A percentile compares a stretch with the other conserved stretches of the same genome.
Conservation (phyloP, 345 rosid genomes). For the Nephelium lappaceum region DNA sequence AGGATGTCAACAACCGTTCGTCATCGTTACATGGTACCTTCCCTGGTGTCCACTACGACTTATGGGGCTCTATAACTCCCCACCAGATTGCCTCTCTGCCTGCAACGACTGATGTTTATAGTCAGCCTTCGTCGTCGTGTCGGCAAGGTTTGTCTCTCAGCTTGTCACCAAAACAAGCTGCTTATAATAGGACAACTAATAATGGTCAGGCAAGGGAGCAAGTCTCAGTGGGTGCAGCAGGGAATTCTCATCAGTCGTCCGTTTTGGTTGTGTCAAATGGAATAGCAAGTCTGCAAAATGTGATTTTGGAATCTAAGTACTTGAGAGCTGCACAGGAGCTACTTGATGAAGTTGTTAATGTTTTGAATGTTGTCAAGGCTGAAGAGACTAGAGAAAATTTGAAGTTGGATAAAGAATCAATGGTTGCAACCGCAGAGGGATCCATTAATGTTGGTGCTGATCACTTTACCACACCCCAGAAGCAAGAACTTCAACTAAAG, state of each 20-base stretch:
- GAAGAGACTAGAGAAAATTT: conserved; percentile 27
- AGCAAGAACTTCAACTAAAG: conserved; percentile 70
- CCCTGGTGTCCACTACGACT: conserved; percentile 34
- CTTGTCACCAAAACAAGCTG: conserved; percentile 34
- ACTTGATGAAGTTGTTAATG: conserved; percentile 65
- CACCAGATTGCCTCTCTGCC: conserved; percentile 24
- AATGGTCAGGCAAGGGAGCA: conserved; percentile 15
- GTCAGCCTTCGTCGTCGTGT: conserved; percentile 22
- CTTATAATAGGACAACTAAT: conserved; percentile 21
- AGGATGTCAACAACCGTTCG: conserved; percentile 27
- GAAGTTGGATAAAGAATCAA: conserved; percentile 27
- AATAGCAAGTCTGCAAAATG: conserved; percentile 36
- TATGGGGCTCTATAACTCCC: conserved; percentile 41
- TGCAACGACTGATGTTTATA: conserved; percentile 7
- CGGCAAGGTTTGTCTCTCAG: conserved; percentile 53
- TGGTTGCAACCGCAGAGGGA: conserved; percentile 23
- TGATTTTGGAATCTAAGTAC: conserved; percentile 56
- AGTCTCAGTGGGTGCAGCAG: conserved; percentile 13
- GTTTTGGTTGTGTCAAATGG: conserved; percentile 45
- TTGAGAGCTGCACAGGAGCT: conserved; percentile 74
- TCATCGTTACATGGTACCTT: conserved; percentile 27
- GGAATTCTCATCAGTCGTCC: conserved; percentile 45
- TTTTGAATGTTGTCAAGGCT: conserved; percentile 38
- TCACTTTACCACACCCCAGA: conserved; percentile 47
- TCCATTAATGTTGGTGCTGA: conserved; percentile 7